Evolutionary conservation across 139 green algal genomes (phyloP).

Genomic region (Auxenochlorella pyrenoidosa): DNA sequence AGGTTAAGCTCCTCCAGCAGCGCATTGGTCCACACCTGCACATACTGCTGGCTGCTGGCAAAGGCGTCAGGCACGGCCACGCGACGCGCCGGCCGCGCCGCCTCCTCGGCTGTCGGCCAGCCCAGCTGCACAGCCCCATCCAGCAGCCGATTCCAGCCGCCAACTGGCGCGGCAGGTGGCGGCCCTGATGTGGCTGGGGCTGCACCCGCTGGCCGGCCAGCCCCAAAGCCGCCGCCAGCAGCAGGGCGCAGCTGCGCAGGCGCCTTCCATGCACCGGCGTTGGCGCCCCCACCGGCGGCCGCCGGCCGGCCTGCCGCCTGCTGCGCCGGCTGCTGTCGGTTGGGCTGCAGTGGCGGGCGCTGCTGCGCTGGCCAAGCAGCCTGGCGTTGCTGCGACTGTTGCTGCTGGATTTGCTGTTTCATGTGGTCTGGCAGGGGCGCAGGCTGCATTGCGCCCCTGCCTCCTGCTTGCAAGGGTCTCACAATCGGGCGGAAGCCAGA

Average conservation of each 20-base stretch:
- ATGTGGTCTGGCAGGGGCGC: neutral
- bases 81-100: constrained; percentile 2
- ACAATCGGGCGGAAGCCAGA: neutral
- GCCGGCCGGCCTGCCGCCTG: neutral
- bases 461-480: neutral
- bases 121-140: constrained; percentile 9
- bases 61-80: constrained; percentile 56
- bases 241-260: neutral
- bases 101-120: constrained; percentile 20
- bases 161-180: neutral
- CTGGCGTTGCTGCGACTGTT: constrained; percentile 13
- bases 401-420: neutral
- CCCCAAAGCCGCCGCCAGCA: neutral
- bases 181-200: neutral
- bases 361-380: neutral
- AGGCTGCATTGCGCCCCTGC: neutral
- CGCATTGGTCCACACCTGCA: constrained; percentile 33
- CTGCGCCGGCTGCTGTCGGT: neutral
- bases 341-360: neutral
- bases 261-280: neutral
- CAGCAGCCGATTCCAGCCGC: constrained; percentile 11
- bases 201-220: neutral
- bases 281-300: neutral
- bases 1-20: constrained; percentile 72
- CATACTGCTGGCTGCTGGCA: constrained; percentile 38